These are phyloP conservation scores for Bipolaris sorokiniana DNA, from an alignment of 2,329 filamentous ascomycete genomes.

Conservation along the genomic window DNA sequence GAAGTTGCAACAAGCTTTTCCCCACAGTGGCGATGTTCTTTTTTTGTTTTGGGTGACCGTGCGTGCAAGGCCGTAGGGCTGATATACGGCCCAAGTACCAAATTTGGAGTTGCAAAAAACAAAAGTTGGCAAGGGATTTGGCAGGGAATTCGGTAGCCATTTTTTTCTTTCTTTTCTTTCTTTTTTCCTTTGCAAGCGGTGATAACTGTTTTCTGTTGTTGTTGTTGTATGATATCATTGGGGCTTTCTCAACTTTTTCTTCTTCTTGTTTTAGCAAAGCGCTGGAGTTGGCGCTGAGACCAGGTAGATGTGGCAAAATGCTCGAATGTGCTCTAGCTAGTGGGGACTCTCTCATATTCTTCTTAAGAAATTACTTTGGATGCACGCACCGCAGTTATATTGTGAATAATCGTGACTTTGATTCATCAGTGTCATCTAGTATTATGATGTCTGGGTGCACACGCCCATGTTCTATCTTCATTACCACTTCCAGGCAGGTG, in stretches of 20 bases:
- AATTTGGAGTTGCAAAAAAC: not conserved
- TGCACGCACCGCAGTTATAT: not conserved
- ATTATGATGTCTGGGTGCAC: not conserved
- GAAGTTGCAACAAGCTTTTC: slow-evolving; percentile 23
- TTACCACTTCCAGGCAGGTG: not conserved
- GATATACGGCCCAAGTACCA: not conserved
- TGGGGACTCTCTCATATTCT: not conserved
- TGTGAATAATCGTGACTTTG: not conserved
- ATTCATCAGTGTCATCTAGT: not conserved
- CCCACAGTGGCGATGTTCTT: slow-evolving; percentile 1
- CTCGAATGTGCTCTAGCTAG: not conserved
- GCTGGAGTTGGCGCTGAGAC: not conserved
- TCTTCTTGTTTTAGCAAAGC: not conserved
- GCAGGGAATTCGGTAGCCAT: not conserved
- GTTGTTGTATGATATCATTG: slow-evolving; percentile 1
- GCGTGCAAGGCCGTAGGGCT: not conserved
- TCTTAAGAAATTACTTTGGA: not conserved
- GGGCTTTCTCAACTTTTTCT: not conserved
- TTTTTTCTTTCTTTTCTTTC: too few species aligned
- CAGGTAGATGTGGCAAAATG: not conserved
- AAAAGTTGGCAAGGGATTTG: not conserved
- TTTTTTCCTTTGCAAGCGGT: not conserved
- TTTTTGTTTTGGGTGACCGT: not conserved
- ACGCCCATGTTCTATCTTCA: not conserved
- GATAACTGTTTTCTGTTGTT: not conserved